A percentile compares a stretch with the other conserved stretches of the same genome.
Evolutionary conservation across 345 rosid species (phyloP).

Genomic region (Chamaenerion angustifolium): DNA sequence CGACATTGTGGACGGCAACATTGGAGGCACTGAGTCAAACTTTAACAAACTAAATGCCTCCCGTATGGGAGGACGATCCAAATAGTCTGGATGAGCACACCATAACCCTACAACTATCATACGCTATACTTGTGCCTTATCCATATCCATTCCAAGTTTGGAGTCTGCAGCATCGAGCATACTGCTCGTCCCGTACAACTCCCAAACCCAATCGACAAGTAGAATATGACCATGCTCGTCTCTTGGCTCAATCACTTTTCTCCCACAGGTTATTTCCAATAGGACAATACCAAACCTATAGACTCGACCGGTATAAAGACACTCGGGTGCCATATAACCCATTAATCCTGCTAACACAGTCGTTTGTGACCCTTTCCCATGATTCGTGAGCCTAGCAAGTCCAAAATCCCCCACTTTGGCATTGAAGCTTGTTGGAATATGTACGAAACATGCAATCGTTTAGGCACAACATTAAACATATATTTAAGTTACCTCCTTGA

Average conservation of each 20-base stretch:
- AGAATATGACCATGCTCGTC: no score
- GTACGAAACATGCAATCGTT: no score
- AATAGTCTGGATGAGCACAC: slow-evolving; percentile 2
- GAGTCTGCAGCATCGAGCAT: not conserved
- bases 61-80: not conserved
- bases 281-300: slow-evolving; percentile 23
- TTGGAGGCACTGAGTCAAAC: no score
- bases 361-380: slow-evolving; percentile 13
- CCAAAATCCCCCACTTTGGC: slow-evolving; percentile 26
- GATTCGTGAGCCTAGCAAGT: slow-evolving; percentile 14
- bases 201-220: slow-evolving; percentile 1
- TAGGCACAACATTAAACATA: no score
- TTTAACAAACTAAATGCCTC: no score
- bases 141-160: not conserved
- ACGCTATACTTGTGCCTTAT: not conserved
- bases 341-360: slow-evolving; percentile 12
- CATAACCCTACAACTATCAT: slow-evolving; percentile 3
- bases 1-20: no score
- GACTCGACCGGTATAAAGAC: slow-evolving; percentile 8
- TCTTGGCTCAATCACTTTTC: slow-evolving; percentile 2
- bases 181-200: not conserved
- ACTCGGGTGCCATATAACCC: slow-evolving; percentile 26
- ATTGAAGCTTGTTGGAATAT: no score
- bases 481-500: no score
- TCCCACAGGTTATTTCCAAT: slow-evolving; percentile 17